Percentiles rank a stretch among this genome's conserved stretches.
Evolutionary conservation across 2,329 filamentous ascomycete species (phyloP).

Genomic region (Penicillium sp.): DNA sequence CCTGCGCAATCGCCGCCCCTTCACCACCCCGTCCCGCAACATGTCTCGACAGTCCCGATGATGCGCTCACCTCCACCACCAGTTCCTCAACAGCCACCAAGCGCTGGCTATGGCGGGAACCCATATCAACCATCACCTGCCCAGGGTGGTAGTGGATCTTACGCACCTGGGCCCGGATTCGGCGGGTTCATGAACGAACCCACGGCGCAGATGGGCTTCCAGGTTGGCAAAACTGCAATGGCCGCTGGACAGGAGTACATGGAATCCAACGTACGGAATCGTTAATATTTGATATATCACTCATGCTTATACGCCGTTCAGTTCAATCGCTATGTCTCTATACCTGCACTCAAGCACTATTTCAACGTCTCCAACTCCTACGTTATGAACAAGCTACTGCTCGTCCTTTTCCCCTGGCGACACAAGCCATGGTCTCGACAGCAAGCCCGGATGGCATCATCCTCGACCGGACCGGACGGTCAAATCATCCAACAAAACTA

Average conservation of each 20-base stretch:
- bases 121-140: slow-evolving; percentile 50
- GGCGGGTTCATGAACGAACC: slow-evolving; percentile 95
- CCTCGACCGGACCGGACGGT: slow-evolving; percentile 52
- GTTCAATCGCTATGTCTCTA: slow-evolving; percentile 83
- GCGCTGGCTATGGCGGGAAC: slow-evolving; percentile 50
- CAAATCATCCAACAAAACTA: slow-evolving; percentile 62
- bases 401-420: slow-evolving; percentile 96
- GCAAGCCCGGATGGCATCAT: slow-evolving; percentile 59
- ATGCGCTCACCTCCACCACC: slow-evolving; percentile 87
- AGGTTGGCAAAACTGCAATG: slow-evolving; percentile 89
- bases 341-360: slow-evolving; percentile 94
- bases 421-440: slow-evolving; percentile 97
- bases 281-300: background rate
- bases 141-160: slow-evolving; percentile 43
- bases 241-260: slow-evolving; percentile 90
- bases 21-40: slow-evolving; percentile 95
- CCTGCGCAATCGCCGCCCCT: slow-evolving; percentile 81
- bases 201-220: slow-evolving; percentile 89
- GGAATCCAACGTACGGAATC: slow-evolving; percentile 78
- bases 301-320: slow-evolving; percentile 31
- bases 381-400: slow-evolving; percentile 86
- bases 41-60: slow-evolving; percentile 97
- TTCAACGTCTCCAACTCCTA: slow-evolving; percentile 99
- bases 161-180: slow-evolving; percentile 59
- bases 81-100: slow-evolving; percentile 69